Evolutionary conservation across 371 early-diverging fungal genomes (phyloP), one percentile per base, ranked within the genome.

Genomic region (Vairimorpha ceranae): DNA sequence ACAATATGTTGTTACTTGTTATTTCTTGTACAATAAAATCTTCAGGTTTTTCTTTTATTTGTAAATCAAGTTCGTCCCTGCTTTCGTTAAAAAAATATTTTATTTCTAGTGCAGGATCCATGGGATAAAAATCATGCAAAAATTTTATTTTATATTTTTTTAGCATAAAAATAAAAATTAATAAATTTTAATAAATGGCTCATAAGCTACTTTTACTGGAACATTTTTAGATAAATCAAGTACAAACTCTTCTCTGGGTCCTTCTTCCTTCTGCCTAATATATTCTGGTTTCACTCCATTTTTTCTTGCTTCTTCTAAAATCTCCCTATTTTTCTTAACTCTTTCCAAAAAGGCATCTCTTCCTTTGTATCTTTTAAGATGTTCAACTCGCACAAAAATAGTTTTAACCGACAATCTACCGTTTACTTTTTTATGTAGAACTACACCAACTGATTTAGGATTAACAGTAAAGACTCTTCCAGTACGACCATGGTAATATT

Each of bases 281-380:
- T 86, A 86, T 23, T 48, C 69, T 85, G 90, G 85, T 74, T 82
- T 79, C 72, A 86, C 81, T 65, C 87, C 89, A 77, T 85, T 85
- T 61, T 74, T 84, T 85, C 79, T 85, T 73, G 93, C 91, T 70
- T 89, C 89, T 86, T 88, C 87, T 86, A 88, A 88, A 82, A 87
- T 86, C 77, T 87, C 87, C 41, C 89, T 89, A 87, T 93, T 94
- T 80, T 89, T 88, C 88, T 91, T 91, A 82, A 94, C 93, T 85
- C 99, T 92, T 76, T 89, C 88, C 86, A 94, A 87, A 88, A 94
- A 94, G 81, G 95, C 95, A 84, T 91, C 89, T 84, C 95, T 91
- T 90, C 96, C 95, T 89, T 93, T 94, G 86, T 93, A 94, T 91
- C 93, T 94, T 88, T 90, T 93, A 85, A 98, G 86, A 89, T 98